Evolutionary conservation across 2,329 filamentous ascomycete genomes (phyloP).

Genomic region (Fusarium sp.): DNA sequence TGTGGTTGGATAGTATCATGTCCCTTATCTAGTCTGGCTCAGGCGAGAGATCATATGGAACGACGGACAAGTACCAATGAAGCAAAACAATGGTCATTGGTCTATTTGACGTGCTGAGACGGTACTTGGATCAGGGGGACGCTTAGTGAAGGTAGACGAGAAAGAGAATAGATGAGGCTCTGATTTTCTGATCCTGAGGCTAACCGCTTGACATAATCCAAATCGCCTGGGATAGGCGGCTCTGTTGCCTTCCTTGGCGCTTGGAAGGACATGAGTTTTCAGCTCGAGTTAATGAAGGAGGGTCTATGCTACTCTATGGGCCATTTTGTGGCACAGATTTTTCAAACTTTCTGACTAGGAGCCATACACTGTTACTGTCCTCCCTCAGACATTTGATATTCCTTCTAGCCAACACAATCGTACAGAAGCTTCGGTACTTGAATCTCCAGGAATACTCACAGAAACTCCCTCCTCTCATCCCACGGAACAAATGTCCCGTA

Average conservation of each 20-base stretch:
- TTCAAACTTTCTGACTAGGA: background rate
- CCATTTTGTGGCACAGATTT: background rate
- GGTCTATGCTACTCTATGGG: background rate
- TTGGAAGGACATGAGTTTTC: too few relatives aligned
- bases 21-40: background rate
- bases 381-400: background rate
- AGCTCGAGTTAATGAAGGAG: background rate
- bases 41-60: background rate
- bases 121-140: background rate
- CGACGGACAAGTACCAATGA: background rate
- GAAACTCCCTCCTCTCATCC: conserved; percentile 24
- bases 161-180: background rate
- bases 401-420: background rate
- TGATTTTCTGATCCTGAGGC: background rate
- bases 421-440: background rate
- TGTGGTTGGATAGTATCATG: too few relatives aligned
- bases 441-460: conserved; percentile 3
- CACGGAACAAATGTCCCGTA: conserved; percentile 44
- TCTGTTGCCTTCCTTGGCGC: background rate
- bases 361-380: too few relatives aligned
- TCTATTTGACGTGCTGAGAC: background rate
- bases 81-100: background rate
- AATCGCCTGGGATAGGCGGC: background rate
- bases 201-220: background rate
- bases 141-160: background rate